Percentiles rank a stretch among this genome's conserved stretches.
Evolutionary conservation across 768 basidiomycete genomes (phyloP).

Genomic region (Candolleomyces efflorescens): DNA sequence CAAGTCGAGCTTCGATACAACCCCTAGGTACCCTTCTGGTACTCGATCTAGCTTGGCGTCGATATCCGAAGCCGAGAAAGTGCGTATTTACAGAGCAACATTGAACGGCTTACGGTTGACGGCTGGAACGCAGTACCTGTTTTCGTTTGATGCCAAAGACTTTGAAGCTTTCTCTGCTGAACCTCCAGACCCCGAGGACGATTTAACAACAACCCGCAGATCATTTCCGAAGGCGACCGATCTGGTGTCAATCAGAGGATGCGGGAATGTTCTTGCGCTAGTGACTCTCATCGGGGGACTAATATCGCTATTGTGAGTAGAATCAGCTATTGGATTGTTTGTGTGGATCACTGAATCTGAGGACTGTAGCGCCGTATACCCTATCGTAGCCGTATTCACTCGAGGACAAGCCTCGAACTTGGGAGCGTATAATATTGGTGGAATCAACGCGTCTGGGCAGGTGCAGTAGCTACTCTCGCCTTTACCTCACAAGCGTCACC

Average conservation of each 20-base stretch:
- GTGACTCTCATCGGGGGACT: conserved; percentile 36
- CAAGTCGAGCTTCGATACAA: conserved; percentile 26
- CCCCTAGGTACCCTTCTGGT: conserved; percentile 25
- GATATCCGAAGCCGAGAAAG: conserved; percentile 20
- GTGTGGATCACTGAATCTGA: too few species aligned
- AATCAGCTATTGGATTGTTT: background rate
- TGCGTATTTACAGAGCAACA: conserved; percentile 1
- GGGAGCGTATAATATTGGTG: conserved; percentile 38
- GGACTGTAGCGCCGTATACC: conserved; percentile 31
- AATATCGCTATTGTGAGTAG: conserved; percentile 58
- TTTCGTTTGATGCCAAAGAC: conserved; percentile 49
- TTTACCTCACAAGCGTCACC: background rate
- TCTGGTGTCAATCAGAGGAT: conserved; percentile 54
- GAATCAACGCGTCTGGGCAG: conserved; percentile 65
- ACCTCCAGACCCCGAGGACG: conserved; percentile 33
- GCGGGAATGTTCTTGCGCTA: conserved; percentile 60
- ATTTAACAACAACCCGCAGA: conserved; percentile 9
- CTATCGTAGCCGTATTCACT: conserved; percentile 28
- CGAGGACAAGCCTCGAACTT: conserved; percentile 15
- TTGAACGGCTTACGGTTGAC: background rate
- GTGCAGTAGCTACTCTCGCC: conserved; percentile 12
- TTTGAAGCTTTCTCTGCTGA: conserved; percentile 48
- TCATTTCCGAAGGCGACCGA: conserved; percentile 28
- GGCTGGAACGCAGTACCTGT: conserved; percentile 35
- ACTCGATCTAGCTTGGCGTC: conserved; percentile 25